Conservation (phyloP, 768 basidiomycete genomes). For the Dictyophora rubrovolvata region DNA sequence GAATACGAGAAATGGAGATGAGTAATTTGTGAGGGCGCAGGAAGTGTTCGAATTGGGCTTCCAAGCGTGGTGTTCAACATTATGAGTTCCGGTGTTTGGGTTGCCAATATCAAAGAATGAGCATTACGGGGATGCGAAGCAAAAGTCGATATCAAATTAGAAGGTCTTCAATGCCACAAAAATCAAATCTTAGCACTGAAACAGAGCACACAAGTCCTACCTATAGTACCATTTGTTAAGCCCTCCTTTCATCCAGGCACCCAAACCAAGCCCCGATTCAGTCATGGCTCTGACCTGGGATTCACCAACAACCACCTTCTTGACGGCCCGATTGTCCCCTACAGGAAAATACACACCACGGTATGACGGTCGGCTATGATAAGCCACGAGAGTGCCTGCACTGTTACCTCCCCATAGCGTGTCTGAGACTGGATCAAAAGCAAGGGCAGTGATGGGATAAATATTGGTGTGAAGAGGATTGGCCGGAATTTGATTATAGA, state of each 20-base stretch:
- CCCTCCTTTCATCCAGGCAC: constrained; percentile 78
- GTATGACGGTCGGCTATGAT: constrained; percentile 51
- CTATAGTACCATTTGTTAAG: constrained; percentile 73
- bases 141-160: constrained; percentile 11
- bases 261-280: constrained; percentile 51
- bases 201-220: constrained; percentile 30
- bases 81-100: constrained; percentile 48
- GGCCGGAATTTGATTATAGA: constrained; percentile 4
- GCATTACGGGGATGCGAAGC: constrained; percentile 30
- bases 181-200: background rate
- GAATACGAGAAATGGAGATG: constrained; percentile 61
- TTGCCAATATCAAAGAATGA: constrained; percentile 50
- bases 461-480: constrained; percentile 10
- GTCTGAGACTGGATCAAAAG: constrained; percentile 88
- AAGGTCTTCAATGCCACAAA: constrained; percentile 29
- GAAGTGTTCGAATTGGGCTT: constrained; percentile 43
- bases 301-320: constrained; percentile 69
- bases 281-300: constrained; percentile 63
- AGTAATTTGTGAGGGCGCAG: constrained; percentile 47
- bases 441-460: constrained; percentile 51
- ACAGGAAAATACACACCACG: constrained; percentile 69
- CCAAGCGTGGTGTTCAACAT: constrained; percentile 72
- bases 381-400: constrained; percentile 57
- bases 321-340: constrained; percentile 57
- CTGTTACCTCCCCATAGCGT: constrained; percentile 78